Base-by-base conservation (phyloP, 345 rosid genomes). In the Stellera chamaejasme region DNA sequence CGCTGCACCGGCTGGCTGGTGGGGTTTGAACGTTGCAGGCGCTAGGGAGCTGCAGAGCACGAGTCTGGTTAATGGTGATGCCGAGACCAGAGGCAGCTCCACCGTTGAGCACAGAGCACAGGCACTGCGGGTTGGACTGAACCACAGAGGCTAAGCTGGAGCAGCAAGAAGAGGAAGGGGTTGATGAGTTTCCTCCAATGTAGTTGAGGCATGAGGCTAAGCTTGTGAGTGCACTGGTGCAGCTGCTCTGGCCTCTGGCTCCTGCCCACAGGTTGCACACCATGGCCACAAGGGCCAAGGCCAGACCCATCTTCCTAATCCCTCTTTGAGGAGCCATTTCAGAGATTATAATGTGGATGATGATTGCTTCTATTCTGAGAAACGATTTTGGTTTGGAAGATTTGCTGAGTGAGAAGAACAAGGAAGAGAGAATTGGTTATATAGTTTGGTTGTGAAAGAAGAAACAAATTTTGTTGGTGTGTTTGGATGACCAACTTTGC, bases 91-190 rank as follows among this genome's bases (percentile, higher is more conserved):
- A 78, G 15, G 66, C 75, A 16, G 66, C 75, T 6, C 71, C 76
- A 28, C 74, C 62, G 11, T 66, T 79, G 58, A 87, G 73, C 48
- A 70, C 77, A 15, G 81, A 56, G 70, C 90, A 90, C 48, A 83
- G 79, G 72, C 88, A 87, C 51, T 67, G 78, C 6, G 95, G 95
- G 7, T 79, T 76, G 16, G 82, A 67, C 58, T 71, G 80, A 50
- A 82, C 86, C 4, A 82, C 82, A 55, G 41, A 65, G 56, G 70
- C 65, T 0, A 87, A 76, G 72, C 72, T 82, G 9, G 83, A 66
- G 83, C 90, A 80, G 74, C 93, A 87, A 0, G 76, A 47, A 49
- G 79, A 72, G 1, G 92, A 77, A 9, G 95, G 97, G 9, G 69
- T 69, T 0, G 90, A 59, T 52, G 88, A 67, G 67, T 84, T 90